Evolutionary conservation across 768 basidiomycete genomes (phyloP).

Genomic region (Pleurotus cornucopiae): DNA sequence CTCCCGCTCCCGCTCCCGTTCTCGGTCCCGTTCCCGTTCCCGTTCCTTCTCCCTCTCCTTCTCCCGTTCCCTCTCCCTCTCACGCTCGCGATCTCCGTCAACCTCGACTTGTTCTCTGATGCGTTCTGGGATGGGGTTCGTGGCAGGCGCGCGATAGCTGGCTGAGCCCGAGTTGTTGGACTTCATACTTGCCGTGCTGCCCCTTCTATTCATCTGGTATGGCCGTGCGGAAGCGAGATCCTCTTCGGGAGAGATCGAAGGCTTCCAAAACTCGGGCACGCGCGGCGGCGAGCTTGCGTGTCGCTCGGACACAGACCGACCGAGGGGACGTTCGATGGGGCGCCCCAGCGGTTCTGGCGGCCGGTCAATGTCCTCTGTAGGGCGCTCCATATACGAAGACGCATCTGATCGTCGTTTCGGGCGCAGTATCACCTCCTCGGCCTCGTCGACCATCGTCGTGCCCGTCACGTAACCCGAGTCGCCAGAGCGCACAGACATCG

Average conservation of each 20-base stretch:
- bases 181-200: slow-evolving; percentile 47
- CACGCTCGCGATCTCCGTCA: slow-evolving; percentile 7
- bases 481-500: slow-evolving; percentile 4
- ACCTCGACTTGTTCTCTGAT: slow-evolving; percentile 19
- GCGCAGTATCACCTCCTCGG: slow-evolving; percentile 18
- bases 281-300: slow-evolving; percentile 26
- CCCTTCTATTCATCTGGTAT: slow-evolving; percentile 37
- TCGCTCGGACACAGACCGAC: slow-evolving; percentile 29
- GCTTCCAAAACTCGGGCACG: slow-evolving; percentile 47
- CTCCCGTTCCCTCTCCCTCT: slow-evolving; percentile 4
- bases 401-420: slow-evolving; percentile 12
- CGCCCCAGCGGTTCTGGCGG: slow-evolving; percentile 17
- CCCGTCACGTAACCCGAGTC: not conserved
- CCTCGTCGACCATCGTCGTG: slow-evolving; percentile 19
- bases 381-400: slow-evolving; percentile 1
- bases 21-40: not conserved
- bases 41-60: not conserved
- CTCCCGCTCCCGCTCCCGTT: not conserved
- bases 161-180: slow-evolving; percentile 32
- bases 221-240: slow-evolving; percentile 37
- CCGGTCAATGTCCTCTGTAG: not conserved
- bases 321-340: slow-evolving; percentile 24
- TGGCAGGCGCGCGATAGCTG: slow-evolving; percentile 34
- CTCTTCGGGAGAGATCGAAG: slow-evolving; percentile 40
- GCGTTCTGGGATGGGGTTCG: slow-evolving; percentile 35